phyloP scores from a whole-genome alignment of 306 rosid genomes.

The Rosa persica region DNA sequence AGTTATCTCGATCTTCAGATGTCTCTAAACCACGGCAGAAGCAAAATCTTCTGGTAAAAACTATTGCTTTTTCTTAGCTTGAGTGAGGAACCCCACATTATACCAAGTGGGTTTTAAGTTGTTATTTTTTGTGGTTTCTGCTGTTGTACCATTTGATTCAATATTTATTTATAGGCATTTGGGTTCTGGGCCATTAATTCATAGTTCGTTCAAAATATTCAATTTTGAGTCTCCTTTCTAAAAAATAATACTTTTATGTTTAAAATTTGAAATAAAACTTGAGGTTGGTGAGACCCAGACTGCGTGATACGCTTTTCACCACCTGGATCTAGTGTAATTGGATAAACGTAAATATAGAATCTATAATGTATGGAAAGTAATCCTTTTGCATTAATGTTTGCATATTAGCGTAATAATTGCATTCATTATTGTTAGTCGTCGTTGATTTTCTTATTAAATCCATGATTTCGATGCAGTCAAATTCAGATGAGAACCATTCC shows the following conservation, averaged over 20 bases:
- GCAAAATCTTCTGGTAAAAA: constrained; percentile 56
- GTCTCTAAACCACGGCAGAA: constrained; percentile 50
- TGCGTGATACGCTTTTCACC: neutral
- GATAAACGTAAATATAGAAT: constrained; percentile 18
- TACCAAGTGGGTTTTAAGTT: neutral
- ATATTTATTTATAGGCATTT: neutral
- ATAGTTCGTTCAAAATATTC: neutral
- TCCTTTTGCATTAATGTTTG: constrained; percentile 26
- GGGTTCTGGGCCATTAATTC: neutral
- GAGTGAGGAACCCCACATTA: neutral
- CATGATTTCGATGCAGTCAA: constrained; percentile 46
- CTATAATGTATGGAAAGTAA: constrained; percentile 34
- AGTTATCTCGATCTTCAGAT: constrained; percentile 53
- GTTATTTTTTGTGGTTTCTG: neutral
- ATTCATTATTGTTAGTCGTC: constrained; percentile 19
- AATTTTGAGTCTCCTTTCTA: neutral
- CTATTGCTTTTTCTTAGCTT: constrained; percentile 18
- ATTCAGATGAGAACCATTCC: constrained; percentile 57
- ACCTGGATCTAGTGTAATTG: neutral
- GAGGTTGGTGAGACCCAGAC: neutral
- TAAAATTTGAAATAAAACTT: neutral
- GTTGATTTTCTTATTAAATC: constrained; percentile 24
- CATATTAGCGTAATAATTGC: constrained; percentile 23
- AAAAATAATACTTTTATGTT: neutral
- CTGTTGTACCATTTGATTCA: neutral